Evolutionary conservation across 352 stramenopile species (phyloP).

Genomic region (Phytopythium boreale): DNA sequence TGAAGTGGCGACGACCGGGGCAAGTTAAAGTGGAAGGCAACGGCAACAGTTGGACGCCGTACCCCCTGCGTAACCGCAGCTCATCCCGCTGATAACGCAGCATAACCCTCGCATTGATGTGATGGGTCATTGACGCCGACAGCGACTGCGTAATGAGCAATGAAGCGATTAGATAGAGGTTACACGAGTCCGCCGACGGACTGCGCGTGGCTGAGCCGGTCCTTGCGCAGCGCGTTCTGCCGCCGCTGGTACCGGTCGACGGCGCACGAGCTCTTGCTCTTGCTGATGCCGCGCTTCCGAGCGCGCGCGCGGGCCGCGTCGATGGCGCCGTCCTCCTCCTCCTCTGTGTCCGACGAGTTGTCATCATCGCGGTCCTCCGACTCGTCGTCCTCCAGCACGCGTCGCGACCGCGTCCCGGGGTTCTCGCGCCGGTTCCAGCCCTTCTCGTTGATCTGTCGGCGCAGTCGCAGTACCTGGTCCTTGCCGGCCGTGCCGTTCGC

Average conservation of each 20-base stretch:
- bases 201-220: constrained; percentile 39
- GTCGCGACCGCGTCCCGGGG: constrained; percentile 22
- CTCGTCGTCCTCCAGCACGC: constrained; percentile 26
- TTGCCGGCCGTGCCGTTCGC: constrained; percentile 61
- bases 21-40: too few species aligned
- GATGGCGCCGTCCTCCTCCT: constrained; percentile 24
- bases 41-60: too few species aligned
- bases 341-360: constrained; percentile 53
- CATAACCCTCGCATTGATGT: too few species aligned
- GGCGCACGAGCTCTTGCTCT: constrained; percentile 25
- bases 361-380: constrained; percentile 9
- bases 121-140: too few species aligned
- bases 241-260: constrained; percentile 54
- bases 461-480: constrained; percentile 67
- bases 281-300: constrained; percentile 12
- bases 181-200: constrained; percentile 54
- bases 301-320: constrained; percentile 12
- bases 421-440: constrained; percentile 59
- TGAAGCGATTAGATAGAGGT: constrained; percentile 19
- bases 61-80: too few species aligned
- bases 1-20: too few species aligned
- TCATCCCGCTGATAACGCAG: too few species aligned
- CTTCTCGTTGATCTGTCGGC: constrained; percentile 57
- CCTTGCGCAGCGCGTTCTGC: constrained; percentile 49
- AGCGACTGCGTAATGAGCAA: too few species aligned